These are phyloP conservation scores for Alternaria infectoria DNA, from an alignment of 2,329 filamentous ascomycete species.

Conservation along the genomic window DNA sequence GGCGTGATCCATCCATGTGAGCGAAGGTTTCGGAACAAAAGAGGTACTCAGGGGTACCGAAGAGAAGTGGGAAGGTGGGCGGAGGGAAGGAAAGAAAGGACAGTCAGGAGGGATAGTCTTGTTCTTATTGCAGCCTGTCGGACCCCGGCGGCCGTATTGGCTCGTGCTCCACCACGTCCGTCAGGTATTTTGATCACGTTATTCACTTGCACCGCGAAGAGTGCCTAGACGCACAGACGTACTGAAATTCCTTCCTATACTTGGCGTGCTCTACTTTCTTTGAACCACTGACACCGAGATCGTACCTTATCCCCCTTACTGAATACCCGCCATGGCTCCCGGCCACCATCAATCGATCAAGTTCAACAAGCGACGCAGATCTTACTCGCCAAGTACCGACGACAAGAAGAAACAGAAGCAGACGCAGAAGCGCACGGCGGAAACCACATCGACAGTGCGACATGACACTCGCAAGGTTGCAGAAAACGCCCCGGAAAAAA, in stretches of 20 bases:
- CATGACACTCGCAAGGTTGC: not conserved
- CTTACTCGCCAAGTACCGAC: not conserved
- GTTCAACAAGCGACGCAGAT: not conserved
- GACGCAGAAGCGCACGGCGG: not conserved
- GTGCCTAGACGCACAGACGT: not conserved
- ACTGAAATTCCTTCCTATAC: not conserved
- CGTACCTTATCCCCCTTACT: not conserved
- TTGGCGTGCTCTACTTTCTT: not conserved
- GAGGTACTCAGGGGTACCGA: not conserved
- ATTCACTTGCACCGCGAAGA: not conserved
- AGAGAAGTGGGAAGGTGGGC: not conserved
- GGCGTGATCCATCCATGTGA: not conserved
- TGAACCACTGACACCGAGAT: not conserved
- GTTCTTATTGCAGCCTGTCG: not conserved
- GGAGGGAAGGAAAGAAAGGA: not conserved
- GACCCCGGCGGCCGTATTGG: not conserved
- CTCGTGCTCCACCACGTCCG: not conserved
- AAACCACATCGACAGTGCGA: not conserved
- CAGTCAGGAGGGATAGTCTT: not conserved
- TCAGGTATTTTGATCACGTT: not conserved
- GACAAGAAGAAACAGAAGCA: not conserved
- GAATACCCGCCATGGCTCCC: not conserved
- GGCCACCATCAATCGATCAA: not conserved
- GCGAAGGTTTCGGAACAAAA: not conserved
- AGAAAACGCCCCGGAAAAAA: not conserved